Base-by-base conservation (phyloP, 805 yeast species). In the Nakazawaea ernobii region DNA sequence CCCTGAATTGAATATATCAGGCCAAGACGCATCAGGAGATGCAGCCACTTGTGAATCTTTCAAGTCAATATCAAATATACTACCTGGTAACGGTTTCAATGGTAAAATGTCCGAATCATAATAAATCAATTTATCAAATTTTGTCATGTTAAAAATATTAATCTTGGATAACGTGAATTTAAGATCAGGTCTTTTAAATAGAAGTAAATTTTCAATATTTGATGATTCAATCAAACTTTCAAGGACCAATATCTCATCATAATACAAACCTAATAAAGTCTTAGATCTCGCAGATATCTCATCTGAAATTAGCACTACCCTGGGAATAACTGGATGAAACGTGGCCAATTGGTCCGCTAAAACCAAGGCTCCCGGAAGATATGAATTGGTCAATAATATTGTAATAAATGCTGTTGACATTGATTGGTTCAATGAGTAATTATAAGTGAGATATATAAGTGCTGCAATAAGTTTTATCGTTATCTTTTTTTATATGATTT, bases 11-110 rank as follows among this genome's bases (percentile, higher is more conserved):
- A 89, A 89, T 56, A 84, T 74, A 66, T 89, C 96, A 0, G 96
- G 96, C 86, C 95, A 89, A 11, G 96, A 95, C n/a, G 79, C 71
- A 65, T 89, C 96, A 0, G 95, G 86, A 13, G 83, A 69, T 0
- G 94, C 91, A 35, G 68, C 52, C 3, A 76, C 62, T 8, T 56
- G 35, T 11, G 15, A 6, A 9, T 39, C 48, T 7, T 15, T 15
- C 10, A 35, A 14, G 9, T 6, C 11, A 27, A 39, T 15, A n/a
- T 48, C 49, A 46, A 67, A 61, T 15, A 67, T 43, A 11, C 51
- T 46, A 48, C 65, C 68, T 8, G 35, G 37, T 2, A 70, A 47
- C 9, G 64, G 60, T 35, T 65, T 55, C 30, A 69, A 37, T 3
- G 82, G 82, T 36, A 81, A 59, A 3, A 86, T 70, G 61, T 85